phyloP scores from a whole-genome alignment of 2,329 filamentous ascomycete species.

The Phialophora chinensis region DNA sequence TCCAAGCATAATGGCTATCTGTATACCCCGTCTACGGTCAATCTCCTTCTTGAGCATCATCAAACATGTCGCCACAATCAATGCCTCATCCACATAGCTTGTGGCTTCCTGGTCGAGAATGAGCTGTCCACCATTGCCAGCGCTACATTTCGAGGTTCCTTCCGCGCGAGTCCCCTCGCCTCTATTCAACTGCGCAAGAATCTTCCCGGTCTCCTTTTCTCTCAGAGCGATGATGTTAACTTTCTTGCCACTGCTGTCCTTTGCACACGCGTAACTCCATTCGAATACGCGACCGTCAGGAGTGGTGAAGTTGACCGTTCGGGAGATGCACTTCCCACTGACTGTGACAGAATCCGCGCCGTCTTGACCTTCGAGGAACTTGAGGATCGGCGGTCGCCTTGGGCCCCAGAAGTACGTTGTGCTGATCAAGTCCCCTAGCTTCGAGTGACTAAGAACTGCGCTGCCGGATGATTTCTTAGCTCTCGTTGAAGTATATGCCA shows the following conservation, averaged over 20 bases:
- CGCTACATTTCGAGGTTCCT: constrained; percentile 46
- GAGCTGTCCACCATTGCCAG: constrained; percentile 55
- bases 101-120: constrained; percentile 58
- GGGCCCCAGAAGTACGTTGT: constrained; percentile 66
- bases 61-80: constrained; percentile 63
- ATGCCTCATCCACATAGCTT: constrained; percentile 50
- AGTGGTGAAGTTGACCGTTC: constrained; percentile 55
- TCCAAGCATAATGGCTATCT: constrained; percentile 56
- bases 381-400: constrained; percentile 57
- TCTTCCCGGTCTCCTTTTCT: constrained; percentile 27
- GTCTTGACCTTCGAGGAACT: constrained; percentile 40
- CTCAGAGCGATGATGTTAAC: constrained; percentile 42
- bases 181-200: constrained; percentile 50
- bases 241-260: constrained; percentile 46
- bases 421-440: constrained; percentile 49
- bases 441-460: constrained; percentile 54
- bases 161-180: constrained; percentile 49
- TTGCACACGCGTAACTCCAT: constrained; percentile 61
- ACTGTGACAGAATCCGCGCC: constrained; percentile 43
- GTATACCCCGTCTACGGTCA: constrained; percentile 61
- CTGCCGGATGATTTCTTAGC: constrained; percentile 56
- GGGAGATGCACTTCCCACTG: constrained; percentile 53
- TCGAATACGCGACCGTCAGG: constrained; percentile 57
- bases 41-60: constrained; percentile 71
- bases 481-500: constrained; percentile 61